Conservation (phyloP, 1,139 yeast species). For the Wickerhamiella infanticola region DNA sequence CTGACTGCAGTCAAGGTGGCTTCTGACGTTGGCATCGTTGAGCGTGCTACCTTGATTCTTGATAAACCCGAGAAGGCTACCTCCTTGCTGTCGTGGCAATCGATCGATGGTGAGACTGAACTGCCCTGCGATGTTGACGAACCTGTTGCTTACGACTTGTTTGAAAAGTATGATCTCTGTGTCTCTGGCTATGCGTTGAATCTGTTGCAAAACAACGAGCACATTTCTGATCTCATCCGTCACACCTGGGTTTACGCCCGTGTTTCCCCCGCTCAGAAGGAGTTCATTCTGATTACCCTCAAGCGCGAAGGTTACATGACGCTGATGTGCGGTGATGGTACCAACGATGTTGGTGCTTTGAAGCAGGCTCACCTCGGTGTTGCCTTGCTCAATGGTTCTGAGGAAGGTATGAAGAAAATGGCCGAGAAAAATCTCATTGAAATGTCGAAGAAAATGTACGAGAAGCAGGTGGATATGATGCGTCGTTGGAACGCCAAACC, state of each 20-base stretch:
- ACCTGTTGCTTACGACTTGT: constrained; percentile 41
- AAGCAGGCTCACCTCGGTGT: constrained; percentile 98
- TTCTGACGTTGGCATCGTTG: constrained; percentile 75
- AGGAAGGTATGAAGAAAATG: constrained; percentile 79
- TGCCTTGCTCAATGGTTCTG: constrained; percentile 92
- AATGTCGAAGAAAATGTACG: constrained; percentile 51
- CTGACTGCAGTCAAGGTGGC: constrained; percentile 98
- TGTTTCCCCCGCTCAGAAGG: constrained; percentile 94
- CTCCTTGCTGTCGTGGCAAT: constrained; percentile 67
- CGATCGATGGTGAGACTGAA: constrained; percentile 57
- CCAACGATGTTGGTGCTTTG: constrained; percentile 97
- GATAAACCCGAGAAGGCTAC: constrained; percentile 60
- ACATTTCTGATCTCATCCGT: constrained; percentile 56
- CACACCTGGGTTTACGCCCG: constrained; percentile 97
- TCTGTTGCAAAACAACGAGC: constrained; percentile 32
- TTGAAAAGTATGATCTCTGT: constrained; percentile 68
- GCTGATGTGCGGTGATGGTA: constrained; percentile 99
- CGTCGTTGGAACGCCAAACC: constrained; percentile 56
- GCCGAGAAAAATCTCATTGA: constrained; percentile 67
- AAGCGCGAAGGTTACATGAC: constrained; percentile 86
- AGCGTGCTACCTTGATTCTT: constrained; percentile 66
- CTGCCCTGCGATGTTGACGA: constrained; percentile 54
- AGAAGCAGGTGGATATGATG: constrained; percentile 69
- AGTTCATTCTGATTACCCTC: constrained; percentile 66
- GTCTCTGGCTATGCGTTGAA: constrained; percentile 84